phyloP scores from a whole-genome alignment of 2,329 filamentous ascomycete species.

The Xenoacremonium recifei region DNA sequence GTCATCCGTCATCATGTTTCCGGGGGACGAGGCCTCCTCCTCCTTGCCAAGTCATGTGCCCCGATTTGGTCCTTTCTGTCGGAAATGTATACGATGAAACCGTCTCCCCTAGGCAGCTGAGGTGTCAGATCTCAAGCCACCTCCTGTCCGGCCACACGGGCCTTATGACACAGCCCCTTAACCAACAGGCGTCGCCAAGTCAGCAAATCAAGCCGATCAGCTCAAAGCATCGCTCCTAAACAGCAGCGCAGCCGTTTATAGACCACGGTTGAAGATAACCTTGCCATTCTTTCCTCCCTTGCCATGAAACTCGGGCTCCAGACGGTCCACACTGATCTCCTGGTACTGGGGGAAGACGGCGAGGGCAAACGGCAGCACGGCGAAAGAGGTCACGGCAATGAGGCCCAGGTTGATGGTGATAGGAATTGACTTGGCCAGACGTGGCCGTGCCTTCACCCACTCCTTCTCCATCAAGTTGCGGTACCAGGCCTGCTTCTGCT shows the following conservation, averaged over 20 bases:
- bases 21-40: too few species aligned
- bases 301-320: conserved; percentile 86
- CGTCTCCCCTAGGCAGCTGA: too few species aligned
- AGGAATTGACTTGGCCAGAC: conserved; percentile 54
- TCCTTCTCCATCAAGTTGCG: conserved; percentile 54
- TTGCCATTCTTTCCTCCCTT: conserved; percentile 74
- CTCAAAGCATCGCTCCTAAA: too few species aligned
- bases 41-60: too few species aligned
- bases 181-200: too few species aligned
- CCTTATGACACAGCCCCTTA: too few species aligned
- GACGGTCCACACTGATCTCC: conserved; percentile 67
- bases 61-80: too few species aligned
- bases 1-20: too few species aligned
- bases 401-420: conserved; percentile 82
- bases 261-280: conserved; percentile 96
- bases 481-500: conserved; percentile 49
- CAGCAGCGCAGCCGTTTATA: conserved; percentile 58
- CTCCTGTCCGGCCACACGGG: too few species aligned
- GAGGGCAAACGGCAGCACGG: conserved; percentile 84
- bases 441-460: conserved; percentile 77
- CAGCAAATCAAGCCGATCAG: too few species aligned
- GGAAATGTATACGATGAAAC: too few species aligned
- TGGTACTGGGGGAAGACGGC: conserved; percentile 92
- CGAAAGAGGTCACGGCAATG: conserved; percentile 82
- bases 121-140: too few species aligned